Evolutionary conservation across 495 filamentous ascomycete species (phyloP), one percentile per base, ranked within the genome.

Genomic region (Chaetomium fimeti): DNA sequence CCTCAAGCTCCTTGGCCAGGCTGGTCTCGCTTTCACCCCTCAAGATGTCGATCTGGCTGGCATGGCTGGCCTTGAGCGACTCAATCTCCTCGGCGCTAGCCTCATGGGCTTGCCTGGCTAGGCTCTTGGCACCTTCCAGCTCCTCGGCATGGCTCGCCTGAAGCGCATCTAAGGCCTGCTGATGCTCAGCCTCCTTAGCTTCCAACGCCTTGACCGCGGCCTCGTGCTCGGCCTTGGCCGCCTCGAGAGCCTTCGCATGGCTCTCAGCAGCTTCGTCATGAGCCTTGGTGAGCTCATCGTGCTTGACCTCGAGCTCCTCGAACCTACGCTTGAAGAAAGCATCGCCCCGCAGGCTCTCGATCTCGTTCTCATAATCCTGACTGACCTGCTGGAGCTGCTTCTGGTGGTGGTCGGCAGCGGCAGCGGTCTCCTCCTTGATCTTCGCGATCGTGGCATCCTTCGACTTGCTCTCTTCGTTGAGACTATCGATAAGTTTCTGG

Each of bases 301-400:
- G 75, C 68, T 81, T 77, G 24, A 67, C 71, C 54, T 82, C 78
- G 18, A 85, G 74, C 32, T 78, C 79, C 48, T 84, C 75, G 63
- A 81, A 83, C 63, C 83, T 77, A 57, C 79, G 77, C 69, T 81
- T 84, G 68, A 83, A 81, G 62, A 79, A 81, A 38, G 83, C 81
- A 66, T 84, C 81, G 24, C 81, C 82, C 27, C 78, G 76, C n/a
- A 84, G 78, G 49, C 80, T 79, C 65, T 84, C 83, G 45, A 85
- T 84, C 65, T 85, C 83, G 25, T 77, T 73, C 59, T 83, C 78
- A 67, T 84, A 83, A 45, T 85, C 83, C 57, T 82, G 73, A 29
- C 81, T 81, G 63, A 85, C 63, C 51, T 78, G 76, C 67, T 79
- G 68, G 22, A 85, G 74, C 60, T 83, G 78, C 63, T 79, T 72